Percentiles rank a stretch among this genome's conserved stretches.
These are phyloP conservation scores for Xylariaceae sp. DNA, from an alignment of 2,329 filamentous ascomycete species.

Conservation along the genomic window DNA sequence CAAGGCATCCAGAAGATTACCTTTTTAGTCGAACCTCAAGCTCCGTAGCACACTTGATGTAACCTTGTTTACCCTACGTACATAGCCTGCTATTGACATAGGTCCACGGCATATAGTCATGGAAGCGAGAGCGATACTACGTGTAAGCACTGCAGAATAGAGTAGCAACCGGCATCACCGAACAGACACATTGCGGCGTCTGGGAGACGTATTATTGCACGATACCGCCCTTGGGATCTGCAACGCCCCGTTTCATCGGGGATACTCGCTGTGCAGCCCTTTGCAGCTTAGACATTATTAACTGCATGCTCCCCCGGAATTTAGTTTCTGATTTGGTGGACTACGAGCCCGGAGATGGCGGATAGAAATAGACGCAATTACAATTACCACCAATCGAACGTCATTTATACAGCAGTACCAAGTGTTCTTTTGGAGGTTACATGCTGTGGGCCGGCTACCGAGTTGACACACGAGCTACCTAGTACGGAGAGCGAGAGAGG, in stretches of 20 bases:
- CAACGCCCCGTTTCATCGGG: too few relatives aligned
- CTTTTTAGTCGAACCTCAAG: neutral
- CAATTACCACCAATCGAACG: too few relatives aligned
- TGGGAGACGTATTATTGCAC: too few relatives aligned
- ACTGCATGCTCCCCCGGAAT: neutral
- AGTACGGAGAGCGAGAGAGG: constrained; percentile 21
- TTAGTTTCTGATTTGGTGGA: constrained; percentile 21
- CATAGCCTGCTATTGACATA: neutral
- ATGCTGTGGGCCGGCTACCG: constrained; percentile 20
- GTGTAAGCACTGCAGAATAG: neutral
- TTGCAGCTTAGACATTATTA: neutral
- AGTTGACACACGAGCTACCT: neutral
- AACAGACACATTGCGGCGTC: too few relatives aligned
- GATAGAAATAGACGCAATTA: neutral
- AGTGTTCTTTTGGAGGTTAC: neutral
- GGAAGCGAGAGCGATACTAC: too few relatives aligned
- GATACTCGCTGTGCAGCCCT: too few relatives aligned
- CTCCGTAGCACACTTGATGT: neutral
- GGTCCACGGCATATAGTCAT: too few relatives aligned
- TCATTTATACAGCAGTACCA: too few relatives aligned
- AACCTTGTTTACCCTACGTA: neutral
- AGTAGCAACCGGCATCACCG: constrained; percentile 24
- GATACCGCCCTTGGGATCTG: too few relatives aligned
- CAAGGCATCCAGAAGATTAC: neutral
- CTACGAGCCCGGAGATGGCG: constrained; percentile 16